A percentile compares a stretch with the other conserved stretches of the same genome.
phyloP scores from a whole-genome alignment of 1,284 basidiomycete species.

The Ustilago hordei region DNA sequence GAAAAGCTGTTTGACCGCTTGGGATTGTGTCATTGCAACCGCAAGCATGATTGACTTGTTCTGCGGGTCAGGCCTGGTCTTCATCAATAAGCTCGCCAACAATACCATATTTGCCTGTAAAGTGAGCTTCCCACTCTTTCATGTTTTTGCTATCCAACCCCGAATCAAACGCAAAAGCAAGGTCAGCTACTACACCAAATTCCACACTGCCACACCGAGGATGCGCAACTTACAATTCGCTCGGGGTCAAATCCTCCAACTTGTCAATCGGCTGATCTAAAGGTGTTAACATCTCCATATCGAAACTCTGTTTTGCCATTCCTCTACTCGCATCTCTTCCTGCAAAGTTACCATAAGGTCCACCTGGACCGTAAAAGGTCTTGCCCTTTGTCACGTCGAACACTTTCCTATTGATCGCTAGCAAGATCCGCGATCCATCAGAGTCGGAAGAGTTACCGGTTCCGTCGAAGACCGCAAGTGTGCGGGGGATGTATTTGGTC shows the following conservation, averaged over 20 bases:
- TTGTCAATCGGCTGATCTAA: conserved; percentile 87
- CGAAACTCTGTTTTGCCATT: conserved; percentile 97
- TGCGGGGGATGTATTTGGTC: conserved; percentile 64
- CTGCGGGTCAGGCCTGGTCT: conserved; percentile 16
- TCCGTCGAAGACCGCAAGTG: conserved; percentile 65
- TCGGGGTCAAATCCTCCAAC: conserved; percentile 79
- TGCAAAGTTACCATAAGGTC: conserved; percentile 96
- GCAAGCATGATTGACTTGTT: neutral
- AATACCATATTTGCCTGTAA: conserved; percentile 64
- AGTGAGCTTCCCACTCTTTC: conserved; percentile 64
- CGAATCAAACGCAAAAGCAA: neutral
- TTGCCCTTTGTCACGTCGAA: conserved; percentile 90
- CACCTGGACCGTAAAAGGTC: conserved; percentile 92
- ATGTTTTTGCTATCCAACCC: conserved; percentile 49
- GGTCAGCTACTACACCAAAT: neutral
- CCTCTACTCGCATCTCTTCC: conserved; percentile 91
- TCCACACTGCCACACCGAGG: neutral
- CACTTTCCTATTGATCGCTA: conserved; percentile 87
- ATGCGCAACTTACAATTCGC: conserved; percentile 79
- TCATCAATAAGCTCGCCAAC: conserved; percentile 67
- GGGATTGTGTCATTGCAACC: neutral
- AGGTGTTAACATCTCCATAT: conserved; percentile 87
- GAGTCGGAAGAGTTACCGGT: conserved; percentile 35
- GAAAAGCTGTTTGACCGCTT: neutral
- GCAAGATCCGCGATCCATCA: conserved; percentile 75